Evolutionary conservation across 2,329 filamentous ascomycete genomes (phyloP).

Genomic region (Akanthomyces lecanii): DNA sequence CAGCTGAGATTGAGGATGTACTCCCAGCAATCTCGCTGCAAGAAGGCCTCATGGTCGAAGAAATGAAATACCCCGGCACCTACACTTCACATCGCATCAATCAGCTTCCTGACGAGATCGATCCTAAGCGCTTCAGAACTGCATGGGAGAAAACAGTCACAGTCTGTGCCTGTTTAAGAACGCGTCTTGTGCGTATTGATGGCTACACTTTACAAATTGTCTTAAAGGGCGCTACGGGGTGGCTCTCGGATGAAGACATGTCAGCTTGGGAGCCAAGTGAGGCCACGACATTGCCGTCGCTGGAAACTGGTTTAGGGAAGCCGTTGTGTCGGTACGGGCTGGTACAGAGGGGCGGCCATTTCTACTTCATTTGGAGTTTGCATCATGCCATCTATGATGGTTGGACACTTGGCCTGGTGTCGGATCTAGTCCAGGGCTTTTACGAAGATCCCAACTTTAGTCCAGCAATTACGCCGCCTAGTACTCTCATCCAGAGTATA

Average conservation of each 20-base stretch:
- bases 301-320: not conserved
- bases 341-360: no score
- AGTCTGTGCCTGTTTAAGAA: conserved; percentile 21
- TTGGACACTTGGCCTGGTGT: not conserved
- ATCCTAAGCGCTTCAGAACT: conserved; percentile 18
- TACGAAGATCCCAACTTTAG: not conserved
- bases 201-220: conserved; percentile 17
- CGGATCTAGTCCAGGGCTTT: not conserved
- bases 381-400: conserved; percentile 3
- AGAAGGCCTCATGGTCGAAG: conserved; percentile 33
- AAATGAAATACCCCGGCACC: conserved; percentile 22
- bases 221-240: conserved; percentile 14
- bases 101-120: conserved; percentile 11
- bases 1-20: conserved; percentile 26
- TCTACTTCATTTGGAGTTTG: not conserved
- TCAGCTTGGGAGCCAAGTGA: not conserved
- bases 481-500: not conserved
- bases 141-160: conserved; percentile 21
- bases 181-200: conserved; percentile 20
- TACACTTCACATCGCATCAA: conserved; percentile 21
- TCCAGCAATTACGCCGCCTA: not conserved
- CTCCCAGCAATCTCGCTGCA: conserved; percentile 37
- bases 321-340: not conserved
- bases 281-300: not conserved
- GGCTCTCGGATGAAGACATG: not conserved